These are phyloP conservation scores for Phytophthora foliorum DNA, from an alignment of 352 stramenopile species.

Conservation along the genomic window DNA sequence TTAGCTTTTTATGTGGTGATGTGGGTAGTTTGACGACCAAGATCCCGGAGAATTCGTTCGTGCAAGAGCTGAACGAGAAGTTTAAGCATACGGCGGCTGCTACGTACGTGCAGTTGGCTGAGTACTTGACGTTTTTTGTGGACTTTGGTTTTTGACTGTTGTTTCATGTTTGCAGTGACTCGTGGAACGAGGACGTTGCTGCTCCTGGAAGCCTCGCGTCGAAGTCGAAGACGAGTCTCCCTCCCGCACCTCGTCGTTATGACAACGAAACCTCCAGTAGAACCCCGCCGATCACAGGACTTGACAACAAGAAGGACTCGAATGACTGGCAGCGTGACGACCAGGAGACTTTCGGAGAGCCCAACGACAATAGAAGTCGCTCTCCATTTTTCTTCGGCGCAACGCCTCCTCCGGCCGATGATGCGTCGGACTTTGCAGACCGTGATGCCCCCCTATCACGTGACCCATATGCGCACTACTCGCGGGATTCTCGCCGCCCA, in stretches of 20 bases:
- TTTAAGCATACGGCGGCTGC: constrained; percentile 50
- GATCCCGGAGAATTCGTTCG: constrained; percentile 58
- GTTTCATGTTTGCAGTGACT: constrained; percentile 44
- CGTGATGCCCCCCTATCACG: constrained; percentile 43
- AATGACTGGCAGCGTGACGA: constrained; percentile 15
- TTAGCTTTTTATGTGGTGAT: constrained; percentile 5
- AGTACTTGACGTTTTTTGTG: not conserved
- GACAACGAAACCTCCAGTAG: constrained; percentile 29
- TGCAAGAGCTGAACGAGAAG: constrained; percentile 62
- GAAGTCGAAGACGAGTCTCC: constrained; percentile 18
- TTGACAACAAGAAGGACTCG: constrained; percentile 36
- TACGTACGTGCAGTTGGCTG: constrained; percentile 45
- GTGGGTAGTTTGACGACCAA: constrained; percentile 48
- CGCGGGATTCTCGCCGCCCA: constrained; percentile 16
- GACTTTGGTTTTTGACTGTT: not conserved
- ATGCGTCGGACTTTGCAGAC: constrained; percentile 10
- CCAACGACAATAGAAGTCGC: constrained; percentile 26
- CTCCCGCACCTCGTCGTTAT: constrained; percentile 16
- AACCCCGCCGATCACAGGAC: constrained; percentile 36
- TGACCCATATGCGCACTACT: constrained; percentile 49
- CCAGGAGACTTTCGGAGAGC: constrained; percentile 34
- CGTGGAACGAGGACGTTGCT: constrained; percentile 50
- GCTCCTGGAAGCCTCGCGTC: constrained; percentile 11
- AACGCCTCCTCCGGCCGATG: constrained; percentile 22
- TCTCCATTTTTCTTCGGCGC: constrained; percentile 67